Evolutionary conservation across 345 rosid genomes (phyloP).

Genomic region (Populus alba): DNA sequence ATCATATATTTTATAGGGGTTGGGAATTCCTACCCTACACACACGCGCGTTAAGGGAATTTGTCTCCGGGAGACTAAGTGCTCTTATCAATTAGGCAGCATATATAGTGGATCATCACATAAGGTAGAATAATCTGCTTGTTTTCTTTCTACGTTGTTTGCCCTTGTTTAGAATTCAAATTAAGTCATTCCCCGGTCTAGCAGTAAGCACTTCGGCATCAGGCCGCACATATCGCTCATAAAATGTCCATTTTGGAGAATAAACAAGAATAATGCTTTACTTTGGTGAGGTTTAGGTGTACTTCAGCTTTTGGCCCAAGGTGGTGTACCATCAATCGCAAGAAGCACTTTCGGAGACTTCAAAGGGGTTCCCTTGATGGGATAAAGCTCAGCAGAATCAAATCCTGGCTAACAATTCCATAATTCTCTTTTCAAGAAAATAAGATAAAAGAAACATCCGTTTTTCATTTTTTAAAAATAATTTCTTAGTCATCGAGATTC

Average conservation of each 20-base stretch:
- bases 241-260: not conserved
- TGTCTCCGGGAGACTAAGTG: not conserved
- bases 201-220: not conserved
- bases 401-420: not conserved
- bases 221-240: too few relatives aligned
- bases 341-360: not conserved
- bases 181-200: not conserved
- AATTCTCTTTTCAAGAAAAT: not conserved
- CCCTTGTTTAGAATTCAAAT: not conserved
- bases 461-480: not conserved
- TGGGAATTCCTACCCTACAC: not conserved
- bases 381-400: not conserved
- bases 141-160: not conserved
- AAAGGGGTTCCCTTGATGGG: not conserved
- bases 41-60: not conserved
- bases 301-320: not conserved
- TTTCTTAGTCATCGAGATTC: not conserved
- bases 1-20: not conserved
- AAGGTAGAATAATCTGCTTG: not conserved
- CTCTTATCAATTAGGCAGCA: slow-evolving; percentile 19
- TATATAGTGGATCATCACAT: not conserved
- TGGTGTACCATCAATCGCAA: not conserved
- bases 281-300: not conserved
- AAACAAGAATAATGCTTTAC: not conserved
- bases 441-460: too few relatives aligned